Conservation (phyloP, 1,139 yeast species). For the Candida freyschussii region DNA sequence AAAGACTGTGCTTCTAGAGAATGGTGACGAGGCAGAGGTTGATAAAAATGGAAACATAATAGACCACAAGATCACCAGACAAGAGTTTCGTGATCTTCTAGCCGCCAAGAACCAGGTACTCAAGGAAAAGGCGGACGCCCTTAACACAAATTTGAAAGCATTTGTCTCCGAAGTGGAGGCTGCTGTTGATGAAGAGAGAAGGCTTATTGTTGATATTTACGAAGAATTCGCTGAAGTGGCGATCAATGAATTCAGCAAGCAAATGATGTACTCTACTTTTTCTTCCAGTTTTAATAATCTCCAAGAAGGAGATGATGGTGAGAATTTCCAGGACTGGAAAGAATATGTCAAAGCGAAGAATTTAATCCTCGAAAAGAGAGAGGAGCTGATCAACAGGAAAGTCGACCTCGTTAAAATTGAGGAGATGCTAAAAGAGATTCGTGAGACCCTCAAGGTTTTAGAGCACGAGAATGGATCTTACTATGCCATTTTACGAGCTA, state of each 20-base stretch:
- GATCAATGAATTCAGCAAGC: slow-evolving; percentile 46
- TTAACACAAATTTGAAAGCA: slow-evolving; percentile 19
- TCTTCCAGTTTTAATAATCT: slow-evolving; percentile 28
- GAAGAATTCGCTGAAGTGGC: slow-evolving; percentile 71
- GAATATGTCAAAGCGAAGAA: slow-evolving; percentile 57
- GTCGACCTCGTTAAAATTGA: slow-evolving; percentile 48
- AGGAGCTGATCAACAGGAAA: slow-evolving; percentile 46
- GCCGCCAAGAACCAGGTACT: slow-evolving; percentile 33
- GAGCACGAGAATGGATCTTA: slow-evolving; percentile 69
- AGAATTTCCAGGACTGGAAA: slow-evolving; percentile 65
- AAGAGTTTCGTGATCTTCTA: slow-evolving; percentile 49
- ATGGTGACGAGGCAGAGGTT: slow-evolving; percentile 34
- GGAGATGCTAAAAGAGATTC: slow-evolving; percentile 49
- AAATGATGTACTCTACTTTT: slow-evolving; percentile 32
- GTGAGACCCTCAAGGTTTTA: slow-evolving; percentile 54
- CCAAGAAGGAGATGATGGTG: slow-evolving; percentile 27
- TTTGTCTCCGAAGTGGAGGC: slow-evolving; percentile 31
- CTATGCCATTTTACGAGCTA: slow-evolving; percentile 67
- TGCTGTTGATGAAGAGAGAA: slow-evolving; percentile 43
- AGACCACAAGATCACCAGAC: slow-evolving; percentile 44
- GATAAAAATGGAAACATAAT: slow-evolving; percentile 31
- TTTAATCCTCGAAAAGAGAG: slow-evolving; percentile 50
- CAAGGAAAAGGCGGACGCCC: slow-evolving; percentile 34
- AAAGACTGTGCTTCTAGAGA: slow-evolving; percentile 36
- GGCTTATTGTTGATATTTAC: slow-evolving; percentile 55